Percentiles rank a stretch among this genome's conserved stretches.
Evolutionary conservation across 208 protist species (phyloP).

Genomic region (Crithidia mellificae): DNA sequence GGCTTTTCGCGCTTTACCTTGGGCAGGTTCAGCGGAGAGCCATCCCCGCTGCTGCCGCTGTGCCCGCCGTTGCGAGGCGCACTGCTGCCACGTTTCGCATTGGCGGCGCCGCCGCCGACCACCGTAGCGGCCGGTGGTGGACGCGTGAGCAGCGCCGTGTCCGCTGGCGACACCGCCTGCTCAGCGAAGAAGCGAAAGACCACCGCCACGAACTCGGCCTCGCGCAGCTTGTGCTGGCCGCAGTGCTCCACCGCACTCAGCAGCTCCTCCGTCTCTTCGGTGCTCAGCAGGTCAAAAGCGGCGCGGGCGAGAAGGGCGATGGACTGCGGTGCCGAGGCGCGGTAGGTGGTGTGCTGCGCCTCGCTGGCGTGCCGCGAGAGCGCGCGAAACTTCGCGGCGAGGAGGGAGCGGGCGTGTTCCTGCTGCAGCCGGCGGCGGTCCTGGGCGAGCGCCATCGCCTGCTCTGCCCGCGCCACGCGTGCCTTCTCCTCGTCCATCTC

Average conservation of each 20-base stretch:
- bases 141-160: constrained; percentile 20
- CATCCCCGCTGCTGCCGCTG: constrained; percentile 8
- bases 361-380: constrained; percentile 32
- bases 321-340: constrained; percentile 34
- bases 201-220: constrained; percentile 50
- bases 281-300: constrained; percentile 54
- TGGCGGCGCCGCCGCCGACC: neutral
- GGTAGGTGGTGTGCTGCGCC: constrained; percentile 30
- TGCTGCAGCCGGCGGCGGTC: constrained; percentile 37
- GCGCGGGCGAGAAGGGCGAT: constrained; percentile 56
- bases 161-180: constrained; percentile 2
- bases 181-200: constrained; percentile 29
- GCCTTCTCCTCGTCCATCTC: constrained; percentile 39
- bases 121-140: constrained; percentile 15
- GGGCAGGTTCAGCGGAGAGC: constrained; percentile 19
- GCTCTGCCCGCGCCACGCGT: constrained; percentile 26
- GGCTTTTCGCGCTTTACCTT: constrained; percentile 47
- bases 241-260: constrained; percentile 47
- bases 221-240: constrained; percentile 32
- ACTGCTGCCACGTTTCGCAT: constrained; percentile 28
- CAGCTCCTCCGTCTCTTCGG: constrained; percentile 67
- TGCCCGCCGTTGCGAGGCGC: neutral
- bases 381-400: constrained; percentile 63
- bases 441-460: constrained; percentile 26
- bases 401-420: constrained; percentile 45